phyloP scores from a whole-genome alignment of 2,329 filamentous ascomycete species.

The Aspergillus proliferans region DNA sequence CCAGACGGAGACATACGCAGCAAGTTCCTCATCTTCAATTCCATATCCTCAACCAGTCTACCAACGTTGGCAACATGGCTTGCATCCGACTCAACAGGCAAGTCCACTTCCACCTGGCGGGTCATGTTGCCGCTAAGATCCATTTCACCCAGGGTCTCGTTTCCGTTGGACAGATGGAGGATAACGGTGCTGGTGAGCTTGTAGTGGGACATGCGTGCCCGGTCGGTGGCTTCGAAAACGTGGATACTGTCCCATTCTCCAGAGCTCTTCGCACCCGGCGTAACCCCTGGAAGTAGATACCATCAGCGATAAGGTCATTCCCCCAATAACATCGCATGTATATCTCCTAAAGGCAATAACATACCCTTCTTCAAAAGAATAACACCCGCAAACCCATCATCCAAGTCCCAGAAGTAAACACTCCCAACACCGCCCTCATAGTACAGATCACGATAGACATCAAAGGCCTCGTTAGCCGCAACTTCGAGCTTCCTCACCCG shows the following conservation, averaged over 20 bases:
- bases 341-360: conserved; percentile 19
- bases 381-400: conserved; percentile 95
- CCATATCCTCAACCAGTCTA: conserved; percentile 95
- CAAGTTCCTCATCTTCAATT: conserved; percentile 97
- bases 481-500: conserved; percentile 90
- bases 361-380: conserved; percentile 90
- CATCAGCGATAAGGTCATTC: conserved; percentile 2
- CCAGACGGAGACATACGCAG: conserved; percentile 49
- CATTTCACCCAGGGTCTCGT: conserved; percentile 68
- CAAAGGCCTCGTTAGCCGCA: conserved; percentile 90
- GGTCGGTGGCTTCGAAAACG: conserved; percentile 93
- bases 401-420: conserved; percentile 97
- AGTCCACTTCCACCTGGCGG: conserved; percentile 85
- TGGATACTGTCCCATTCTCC: conserved; percentile 98
- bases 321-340: neutral
- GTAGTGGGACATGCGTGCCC: conserved; percentile 87
- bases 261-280: conserved; percentile 60
- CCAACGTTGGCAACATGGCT: conserved; percentile 96
- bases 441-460: conserved; percentile 85
- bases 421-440: conserved; percentile 95
- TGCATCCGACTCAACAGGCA: conserved; percentile 81
- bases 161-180: conserved; percentile 69
- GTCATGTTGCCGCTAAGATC: conserved; percentile 98
- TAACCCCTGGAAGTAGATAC: conserved; percentile 48
- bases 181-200: conserved; percentile 97